Evolutionary conservation across 345 rosid species (phyloP).

Genomic region (Sisymbrium altissimum): DNA sequence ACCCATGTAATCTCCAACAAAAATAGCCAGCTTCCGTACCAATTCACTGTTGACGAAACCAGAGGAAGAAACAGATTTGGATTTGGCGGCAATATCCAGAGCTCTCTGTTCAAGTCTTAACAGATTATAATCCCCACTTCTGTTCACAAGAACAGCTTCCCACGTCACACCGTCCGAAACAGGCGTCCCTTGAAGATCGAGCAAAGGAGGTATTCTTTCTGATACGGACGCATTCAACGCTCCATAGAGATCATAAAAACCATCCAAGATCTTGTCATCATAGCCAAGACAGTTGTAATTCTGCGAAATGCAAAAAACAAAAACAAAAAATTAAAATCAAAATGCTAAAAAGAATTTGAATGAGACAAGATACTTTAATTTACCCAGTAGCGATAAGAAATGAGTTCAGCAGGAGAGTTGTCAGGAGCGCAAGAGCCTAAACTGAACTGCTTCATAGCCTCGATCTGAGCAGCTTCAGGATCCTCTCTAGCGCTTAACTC

Average conservation of each 20-base stretch:
- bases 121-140: constrained; percentile 73
- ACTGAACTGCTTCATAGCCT: constrained; percentile 92
- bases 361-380: no score
- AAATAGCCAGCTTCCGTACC: constrained; percentile 63
- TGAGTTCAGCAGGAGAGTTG: constrained; percentile 86
- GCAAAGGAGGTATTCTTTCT: constrained; percentile 79
- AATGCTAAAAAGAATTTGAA: neutral
- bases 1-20: constrained; percentile 88
- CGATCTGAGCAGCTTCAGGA: constrained; percentile 96
- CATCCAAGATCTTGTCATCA: constrained; percentile 95
- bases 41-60: constrained; percentile 38
- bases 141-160: constrained; percentile 93
- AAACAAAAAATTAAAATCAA: neutral
- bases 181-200: constrained; percentile 85
- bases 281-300: constrained; percentile 88
- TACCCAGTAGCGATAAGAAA: constrained; percentile 95
- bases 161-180: constrained; percentile 56
- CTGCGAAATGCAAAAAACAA: constrained; percentile 40
- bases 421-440: constrained; percentile 76
- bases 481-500: constrained; percentile 96
- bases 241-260: constrained; percentile 89
- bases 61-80: constrained; percentile 48
- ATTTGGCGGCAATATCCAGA: constrained; percentile 49
- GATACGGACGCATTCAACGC: constrained; percentile 47
- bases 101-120: constrained; percentile 75